These are phyloP conservation scores for Hyparrhenia diplandra DNA, from an alignment of 176 grass and related monocot genomes.

Conservation along the genomic window DNA sequence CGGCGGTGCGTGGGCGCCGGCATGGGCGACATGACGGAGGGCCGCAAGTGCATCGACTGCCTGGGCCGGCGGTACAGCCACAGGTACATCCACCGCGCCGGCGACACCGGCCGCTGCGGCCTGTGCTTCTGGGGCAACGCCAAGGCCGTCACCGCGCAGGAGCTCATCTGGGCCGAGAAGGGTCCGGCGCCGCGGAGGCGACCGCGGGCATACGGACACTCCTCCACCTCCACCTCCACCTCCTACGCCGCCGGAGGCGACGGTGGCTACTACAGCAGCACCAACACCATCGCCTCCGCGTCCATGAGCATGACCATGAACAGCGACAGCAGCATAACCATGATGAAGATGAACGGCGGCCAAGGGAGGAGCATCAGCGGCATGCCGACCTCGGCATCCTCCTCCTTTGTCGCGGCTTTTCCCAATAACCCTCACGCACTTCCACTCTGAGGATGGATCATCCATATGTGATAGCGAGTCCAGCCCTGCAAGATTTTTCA, in stretches of 20 bases:
- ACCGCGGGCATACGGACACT: neutral
- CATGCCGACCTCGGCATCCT: slow-evolving; percentile 14
- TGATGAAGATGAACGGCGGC: neutral
- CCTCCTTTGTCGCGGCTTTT: slow-evolving; percentile 31
- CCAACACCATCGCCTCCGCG: slow-evolving; percentile 1
- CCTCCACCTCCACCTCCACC: slow-evolving; percentile 18
- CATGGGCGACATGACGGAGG: slow-evolving; percentile 71
- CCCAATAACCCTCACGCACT: slow-evolving; percentile 34
- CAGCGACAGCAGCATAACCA: neutral
- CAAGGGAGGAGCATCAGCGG: neutral
- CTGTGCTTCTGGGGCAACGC: slow-evolving; percentile 23
- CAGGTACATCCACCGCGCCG: slow-evolving; percentile 60
- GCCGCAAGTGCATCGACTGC: slow-evolving; percentile 66
- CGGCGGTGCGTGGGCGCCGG: slow-evolving; percentile 40
- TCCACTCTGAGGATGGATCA: slow-evolving; percentile 20
- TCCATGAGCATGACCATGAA: slow-evolving; percentile 39
- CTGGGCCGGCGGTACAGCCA: slow-evolving; percentile 60
- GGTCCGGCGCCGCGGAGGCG: slow-evolving; percentile 39
- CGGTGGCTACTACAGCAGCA: neutral
- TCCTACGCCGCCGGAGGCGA: neutral
- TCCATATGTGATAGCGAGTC: neutral
- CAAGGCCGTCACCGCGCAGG: slow-evolving; percentile 39
- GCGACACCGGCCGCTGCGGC: slow-evolving; percentile 8
- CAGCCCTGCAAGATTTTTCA: neutral
- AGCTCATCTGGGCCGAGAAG: slow-evolving; percentile 69